A percentile compares a stretch with the other conserved stretches of the same genome.
Conservation (phyloP, 2,329 filamentous ascomycete genomes). For the Hypocreales sp. region DNA sequence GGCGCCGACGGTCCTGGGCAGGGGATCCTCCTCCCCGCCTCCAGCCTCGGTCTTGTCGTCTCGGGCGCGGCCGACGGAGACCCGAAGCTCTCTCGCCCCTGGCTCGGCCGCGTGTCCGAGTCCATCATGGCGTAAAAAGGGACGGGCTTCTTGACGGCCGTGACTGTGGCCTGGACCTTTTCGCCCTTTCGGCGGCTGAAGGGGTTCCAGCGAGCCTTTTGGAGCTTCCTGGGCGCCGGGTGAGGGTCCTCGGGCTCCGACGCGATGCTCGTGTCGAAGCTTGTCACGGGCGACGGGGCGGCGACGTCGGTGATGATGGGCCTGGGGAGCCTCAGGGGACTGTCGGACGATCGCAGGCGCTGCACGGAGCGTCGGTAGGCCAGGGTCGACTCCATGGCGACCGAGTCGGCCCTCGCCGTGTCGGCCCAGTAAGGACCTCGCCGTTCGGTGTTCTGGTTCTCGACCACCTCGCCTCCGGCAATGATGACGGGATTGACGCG, state of each 20-base stretch:
- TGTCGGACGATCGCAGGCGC: slow-evolving; percentile 28
- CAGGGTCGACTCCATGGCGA: slow-evolving; percentile 34
- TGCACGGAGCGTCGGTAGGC: slow-evolving; percentile 41
- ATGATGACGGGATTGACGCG: slow-evolving; percentile 53
- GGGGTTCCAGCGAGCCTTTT: slow-evolving; percentile 50
- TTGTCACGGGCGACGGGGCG: slow-evolving; percentile 34
- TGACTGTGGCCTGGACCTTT: slow-evolving; percentile 30
- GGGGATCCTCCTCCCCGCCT: too few relatives aligned
- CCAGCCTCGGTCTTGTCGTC: too few relatives aligned
- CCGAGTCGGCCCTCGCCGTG: slow-evolving; percentile 40
- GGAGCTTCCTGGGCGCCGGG: slow-evolving; percentile 35
- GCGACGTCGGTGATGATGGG: slow-evolving; percentile 32
- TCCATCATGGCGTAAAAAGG: slow-evolving; percentile 49
- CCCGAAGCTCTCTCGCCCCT: too few relatives aligned
- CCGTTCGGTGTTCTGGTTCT: slow-evolving; percentile 42
- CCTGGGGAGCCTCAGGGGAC: slow-evolving; percentile 31
- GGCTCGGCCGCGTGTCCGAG: too few relatives aligned
- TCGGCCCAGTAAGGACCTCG: slow-evolving; percentile 38
- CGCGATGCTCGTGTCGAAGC: slow-evolving; percentile 38
- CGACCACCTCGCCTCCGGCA: slow-evolving; percentile 44
- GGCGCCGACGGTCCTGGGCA: too few relatives aligned
- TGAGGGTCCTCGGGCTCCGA: slow-evolving; percentile 20
- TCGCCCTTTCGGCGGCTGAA: slow-evolving; percentile 38
- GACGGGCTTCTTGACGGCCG: slow-evolving; percentile 32
- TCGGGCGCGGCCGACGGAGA: too few relatives aligned